Evolutionary conservation across 345 rosid genomes (phyloP), one percentile per base, ranked within the genome.

Genomic region (Jatropha curcas): DNA sequence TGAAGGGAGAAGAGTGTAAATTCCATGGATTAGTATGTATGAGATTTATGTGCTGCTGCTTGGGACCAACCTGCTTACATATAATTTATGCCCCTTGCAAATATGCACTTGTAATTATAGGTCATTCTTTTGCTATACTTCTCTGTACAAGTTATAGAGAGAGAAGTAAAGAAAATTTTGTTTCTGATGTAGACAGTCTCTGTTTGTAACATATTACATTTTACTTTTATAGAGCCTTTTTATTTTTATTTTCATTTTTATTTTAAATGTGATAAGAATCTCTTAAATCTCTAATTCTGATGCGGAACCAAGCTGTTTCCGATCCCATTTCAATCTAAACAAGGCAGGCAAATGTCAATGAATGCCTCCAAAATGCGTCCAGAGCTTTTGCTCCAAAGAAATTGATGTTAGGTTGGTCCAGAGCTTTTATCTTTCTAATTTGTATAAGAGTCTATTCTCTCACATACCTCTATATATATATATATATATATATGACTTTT

Each of bases 101-200:
- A 66, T 70, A 69, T 43, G 82, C 80, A 65, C 73, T 28, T 80
- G 84, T 83, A 83, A 83, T 78, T 77, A 83, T 83, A 28, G 45
- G 45, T 76, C 78, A 83, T 83, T 80, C 78, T 83, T 83, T 83
- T 67, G 72, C 71, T 70, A 77, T 72, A 65, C 81, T 74, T 83
- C 53, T 60, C 56, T 50, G 37, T 17, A 48, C 52, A 56, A 77
- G 80, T 74, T 60, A 25, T 50, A 70, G 59, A 68, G 65, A 70
- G 59, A 68, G 65, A 48, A 60, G 68, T 48, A 66, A 70, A 60
- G 67, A 72, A n/a, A 73, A 74, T 80, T 80, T 75, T 73, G 80
- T 66, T 34, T 60, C 55, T 76, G 61, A 37, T 72, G 20, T 39
- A 34, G 55, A 68, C 74, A 59, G 27, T 50, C 33, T 60, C 12